phyloP scores from a whole-genome alignment of 257 asterid species.

The Cinchona pubescens region DNA sequence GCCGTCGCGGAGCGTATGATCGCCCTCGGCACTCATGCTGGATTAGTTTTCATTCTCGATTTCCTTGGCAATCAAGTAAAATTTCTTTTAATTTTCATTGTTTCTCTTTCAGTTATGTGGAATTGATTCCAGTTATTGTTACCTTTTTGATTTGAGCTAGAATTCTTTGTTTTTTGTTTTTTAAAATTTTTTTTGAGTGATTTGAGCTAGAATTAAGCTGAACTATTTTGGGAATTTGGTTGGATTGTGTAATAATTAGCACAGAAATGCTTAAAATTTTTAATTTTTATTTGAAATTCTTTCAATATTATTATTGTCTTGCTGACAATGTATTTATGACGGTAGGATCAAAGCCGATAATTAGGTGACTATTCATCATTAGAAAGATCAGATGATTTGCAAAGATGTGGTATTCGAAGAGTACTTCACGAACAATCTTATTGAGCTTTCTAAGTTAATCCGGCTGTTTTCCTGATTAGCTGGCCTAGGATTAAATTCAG shows the following conservation, averaged over 20 bases:
- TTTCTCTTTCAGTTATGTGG: neutral
- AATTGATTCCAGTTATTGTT: neutral
- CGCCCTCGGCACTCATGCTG: conserved; percentile 87
- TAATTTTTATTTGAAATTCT: neutral
- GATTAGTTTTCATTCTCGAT: conserved; percentile 89
- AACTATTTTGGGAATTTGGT: neutral
- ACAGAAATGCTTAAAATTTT: neutral
- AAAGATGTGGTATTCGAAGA: neutral
- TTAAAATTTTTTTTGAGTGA: too few relatives aligned
- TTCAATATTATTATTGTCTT: too few relatives aligned
- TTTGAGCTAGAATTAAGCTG: neutral
- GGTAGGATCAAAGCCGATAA: neutral
- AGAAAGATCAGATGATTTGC: neutral
- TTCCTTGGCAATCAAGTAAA: conserved; percentile 91
- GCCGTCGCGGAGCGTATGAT: conserved; percentile 94
- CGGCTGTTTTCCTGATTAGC: neutral
- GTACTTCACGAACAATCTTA: neutral
- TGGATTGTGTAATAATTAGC: neutral
- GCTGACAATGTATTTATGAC: neutral
- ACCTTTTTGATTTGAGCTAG: neutral
- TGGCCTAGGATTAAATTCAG: neutral
- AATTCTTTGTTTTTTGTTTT: too few relatives aligned
- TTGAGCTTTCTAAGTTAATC: neutral
- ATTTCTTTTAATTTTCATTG: neutral
- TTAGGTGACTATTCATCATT: neutral